A percentile compares a stretch with the other conserved stretches of the same genome.
Conservation (phyloP, 805 yeast species). For the Metschnikowia peoriensis region DNA sequence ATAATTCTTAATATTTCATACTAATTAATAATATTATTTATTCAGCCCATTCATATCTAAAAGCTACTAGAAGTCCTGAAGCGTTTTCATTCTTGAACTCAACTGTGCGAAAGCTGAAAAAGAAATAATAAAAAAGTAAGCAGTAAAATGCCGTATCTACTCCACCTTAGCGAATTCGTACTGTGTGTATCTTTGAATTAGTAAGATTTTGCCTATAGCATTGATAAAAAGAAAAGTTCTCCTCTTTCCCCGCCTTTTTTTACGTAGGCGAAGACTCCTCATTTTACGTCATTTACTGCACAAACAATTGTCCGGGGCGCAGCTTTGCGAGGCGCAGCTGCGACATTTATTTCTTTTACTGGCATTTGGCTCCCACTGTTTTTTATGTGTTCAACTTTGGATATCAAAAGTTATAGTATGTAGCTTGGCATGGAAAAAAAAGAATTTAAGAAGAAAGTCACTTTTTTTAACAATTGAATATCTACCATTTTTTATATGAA, state of each 20-base stretch:
- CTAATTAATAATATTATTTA: no score
- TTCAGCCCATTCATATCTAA: no score
- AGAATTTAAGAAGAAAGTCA: no score
- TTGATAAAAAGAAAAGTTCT: background rate
- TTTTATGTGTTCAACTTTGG: background rate
- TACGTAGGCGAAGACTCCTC: no score
- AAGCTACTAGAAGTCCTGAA: no score
- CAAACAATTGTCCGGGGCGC: background rate
- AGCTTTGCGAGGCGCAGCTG: background rate
- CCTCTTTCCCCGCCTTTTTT: background rate
- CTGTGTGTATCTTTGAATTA: no score
- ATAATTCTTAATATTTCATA: no score
- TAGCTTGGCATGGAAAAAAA: no score
- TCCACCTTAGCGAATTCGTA: background rate
- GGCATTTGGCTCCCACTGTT: background rate
- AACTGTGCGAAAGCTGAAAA: background rate
- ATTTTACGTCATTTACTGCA: background rate
- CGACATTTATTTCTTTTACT: no score
- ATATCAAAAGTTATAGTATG: no score
- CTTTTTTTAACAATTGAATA: no score
- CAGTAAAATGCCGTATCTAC: background rate
- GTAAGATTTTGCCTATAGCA: no score
- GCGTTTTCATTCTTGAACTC: background rate
- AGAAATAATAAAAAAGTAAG: background rate
- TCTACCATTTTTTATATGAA: background rate